Percentiles rank a stretch among this genome's conserved stretches.
phyloP scores from a whole-genome alignment of 208 protist genomes.

The Herpetomonas samuelpessoai region DNA sequence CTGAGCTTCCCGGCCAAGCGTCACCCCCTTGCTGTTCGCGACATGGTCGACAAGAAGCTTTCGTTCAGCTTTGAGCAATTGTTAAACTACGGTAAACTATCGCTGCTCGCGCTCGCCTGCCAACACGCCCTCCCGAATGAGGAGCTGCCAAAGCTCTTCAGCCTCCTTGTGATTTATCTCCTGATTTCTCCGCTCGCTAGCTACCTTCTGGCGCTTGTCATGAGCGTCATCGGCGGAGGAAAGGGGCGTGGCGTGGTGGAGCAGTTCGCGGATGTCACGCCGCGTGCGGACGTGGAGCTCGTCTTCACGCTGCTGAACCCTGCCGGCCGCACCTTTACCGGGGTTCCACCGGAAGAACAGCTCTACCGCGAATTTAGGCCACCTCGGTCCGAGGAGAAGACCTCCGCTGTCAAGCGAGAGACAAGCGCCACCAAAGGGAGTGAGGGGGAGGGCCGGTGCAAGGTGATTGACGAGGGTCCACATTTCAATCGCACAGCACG shows the following conservation, averaged over 20 bases:
- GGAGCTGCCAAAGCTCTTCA: background rate
- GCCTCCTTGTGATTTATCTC: background rate
- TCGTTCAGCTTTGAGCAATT: background rate
- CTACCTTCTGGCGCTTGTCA: background rate
- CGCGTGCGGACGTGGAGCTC: background rate
- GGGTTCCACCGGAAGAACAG: background rate
- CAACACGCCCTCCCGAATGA: background rate
- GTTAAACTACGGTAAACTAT: background rate
- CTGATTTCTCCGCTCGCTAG: background rate
- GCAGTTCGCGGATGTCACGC: background rate
- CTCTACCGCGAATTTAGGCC: background rate
- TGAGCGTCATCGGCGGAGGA: background rate
- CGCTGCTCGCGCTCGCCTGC: background rate
- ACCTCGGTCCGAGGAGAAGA: constrained; percentile 1
- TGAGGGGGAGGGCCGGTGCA: constrained; percentile 13
- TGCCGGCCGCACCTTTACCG: background rate
- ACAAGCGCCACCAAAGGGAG: constrained; percentile 12
- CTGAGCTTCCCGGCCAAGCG: background rate
- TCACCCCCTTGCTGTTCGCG: too few relatives aligned
- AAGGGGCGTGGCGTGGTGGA: background rate
- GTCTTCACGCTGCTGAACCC: background rate
- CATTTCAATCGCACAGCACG: constrained; percentile 39
- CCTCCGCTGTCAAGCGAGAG: constrained; percentile 8
- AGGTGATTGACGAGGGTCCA: constrained; percentile 30
- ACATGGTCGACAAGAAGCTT: too few relatives aligned